A percentile compares a stretch with the other conserved stretches of the same genome.
Evolutionary conservation across 2,329 filamentous ascomycete genomes (phyloP).

Genomic region (Sordariomycetes sp.): DNA sequence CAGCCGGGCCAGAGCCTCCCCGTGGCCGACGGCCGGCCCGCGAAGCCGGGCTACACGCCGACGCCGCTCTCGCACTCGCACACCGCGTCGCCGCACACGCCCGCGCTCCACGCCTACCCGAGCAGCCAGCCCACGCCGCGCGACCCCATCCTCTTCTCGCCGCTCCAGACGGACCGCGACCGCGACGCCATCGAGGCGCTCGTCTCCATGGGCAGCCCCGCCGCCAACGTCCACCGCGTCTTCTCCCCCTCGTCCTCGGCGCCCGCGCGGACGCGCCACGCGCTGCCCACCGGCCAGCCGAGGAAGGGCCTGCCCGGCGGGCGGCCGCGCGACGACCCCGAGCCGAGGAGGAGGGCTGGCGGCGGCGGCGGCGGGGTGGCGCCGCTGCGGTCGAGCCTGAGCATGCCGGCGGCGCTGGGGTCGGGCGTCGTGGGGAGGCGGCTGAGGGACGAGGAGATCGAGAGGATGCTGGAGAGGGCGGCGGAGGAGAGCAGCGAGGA

Average conservation of each 20-base stretch:
- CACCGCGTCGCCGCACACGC: conserved; percentile 29
- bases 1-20: conserved; percentile 31
- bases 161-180: conserved; percentile 60
- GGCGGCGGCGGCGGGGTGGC: conserved; percentile 27
- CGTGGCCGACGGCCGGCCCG: conserved; percentile 19
- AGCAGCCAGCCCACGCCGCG: conserved; percentile 25
- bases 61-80: conserved; percentile 37
- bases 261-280: conserved; percentile 15
- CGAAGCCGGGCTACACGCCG: conserved; percentile 36
- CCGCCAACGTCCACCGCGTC: conserved; percentile 53
- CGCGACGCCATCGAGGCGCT: conserved; percentile 74
- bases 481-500: conserved; percentile 38
- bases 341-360: conserved; percentile 31
- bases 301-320: conserved; percentile 41
- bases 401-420: conserved; percentile 37
- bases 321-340: conserved; percentile 24
- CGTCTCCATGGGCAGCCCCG: conserved; percentile 72
- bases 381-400: conserved; percentile 28
- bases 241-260: conserved; percentile 28
- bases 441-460: conserved; percentile 44
- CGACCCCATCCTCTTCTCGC: conserved; percentile 53
- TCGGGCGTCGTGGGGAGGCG: conserved; percentile 8
- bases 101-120: conserved; percentile 17
- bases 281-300: conserved; percentile 35
- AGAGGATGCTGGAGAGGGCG: conserved; percentile 44